These are phyloP conservation scores for Fusarium nisikadoi DNA, from an alignment of 2,329 filamentous ascomycete species.

Conservation along the genomic window DNA sequence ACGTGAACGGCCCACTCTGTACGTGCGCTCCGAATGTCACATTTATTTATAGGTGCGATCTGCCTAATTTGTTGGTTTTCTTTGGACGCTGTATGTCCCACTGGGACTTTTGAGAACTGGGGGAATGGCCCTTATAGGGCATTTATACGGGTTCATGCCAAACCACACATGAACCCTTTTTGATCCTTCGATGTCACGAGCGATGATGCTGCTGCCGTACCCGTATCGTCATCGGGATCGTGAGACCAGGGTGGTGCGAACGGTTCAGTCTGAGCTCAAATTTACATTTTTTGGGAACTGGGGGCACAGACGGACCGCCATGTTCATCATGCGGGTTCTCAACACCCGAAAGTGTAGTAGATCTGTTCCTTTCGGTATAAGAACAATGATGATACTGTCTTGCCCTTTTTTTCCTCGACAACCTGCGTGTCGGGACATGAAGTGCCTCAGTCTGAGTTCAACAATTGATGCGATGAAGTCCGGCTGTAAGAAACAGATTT, in stretches of 20 bases:
- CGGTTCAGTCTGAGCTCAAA: not conserved
- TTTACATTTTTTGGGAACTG: not conserved
- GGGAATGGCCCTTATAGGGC: not conserved
- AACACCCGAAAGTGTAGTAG: not conserved
- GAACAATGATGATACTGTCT: not conserved
- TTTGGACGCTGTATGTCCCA: rapidly evolving
- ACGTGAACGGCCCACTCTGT: rapidly evolving
- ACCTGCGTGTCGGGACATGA: rapidly evolving
- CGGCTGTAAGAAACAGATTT: not conserved
- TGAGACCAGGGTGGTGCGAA: not conserved
- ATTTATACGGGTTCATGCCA: rapidly evolving
- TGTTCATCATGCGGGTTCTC: not conserved
- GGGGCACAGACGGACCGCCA: not conserved
- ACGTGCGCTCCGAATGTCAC: not conserved
- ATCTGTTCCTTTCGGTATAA: not conserved
- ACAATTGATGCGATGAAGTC: too few relatives aligned
- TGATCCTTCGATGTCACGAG: not conserved
- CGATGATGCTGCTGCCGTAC: not conserved
- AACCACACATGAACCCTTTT: not conserved
- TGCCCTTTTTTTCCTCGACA: not conserved
- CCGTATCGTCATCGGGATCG: rapidly evolving
- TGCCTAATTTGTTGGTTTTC: not conserved
- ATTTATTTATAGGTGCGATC: not conserved
- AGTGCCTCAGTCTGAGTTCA: not conserved
- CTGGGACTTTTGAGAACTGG: rapidly evolving